Conservation (phyloP, 1,139 yeast species). For the Lodderomyces beijingensis region DNA sequence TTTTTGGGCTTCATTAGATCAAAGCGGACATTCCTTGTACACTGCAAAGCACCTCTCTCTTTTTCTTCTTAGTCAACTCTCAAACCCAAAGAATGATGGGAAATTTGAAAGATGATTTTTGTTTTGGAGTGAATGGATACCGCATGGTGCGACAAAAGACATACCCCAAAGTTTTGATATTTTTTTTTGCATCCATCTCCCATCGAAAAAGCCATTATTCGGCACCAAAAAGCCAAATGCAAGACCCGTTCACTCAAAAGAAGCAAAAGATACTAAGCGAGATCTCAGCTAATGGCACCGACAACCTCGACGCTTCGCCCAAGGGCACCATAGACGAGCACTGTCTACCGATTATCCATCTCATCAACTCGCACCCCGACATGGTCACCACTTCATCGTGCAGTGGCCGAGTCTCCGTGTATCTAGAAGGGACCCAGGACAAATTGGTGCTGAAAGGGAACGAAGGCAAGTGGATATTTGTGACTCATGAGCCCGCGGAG, state of each 20-base stretch:
- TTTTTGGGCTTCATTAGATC: background rate
- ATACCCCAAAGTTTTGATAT: no score
- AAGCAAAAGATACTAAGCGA: slow-evolving; percentile 55
- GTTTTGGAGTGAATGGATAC: no score
- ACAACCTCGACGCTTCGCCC: slow-evolving; percentile 68
- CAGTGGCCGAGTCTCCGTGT: slow-evolving; percentile 81
- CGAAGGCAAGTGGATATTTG: slow-evolving; percentile 82
- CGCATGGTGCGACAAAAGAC: no score
- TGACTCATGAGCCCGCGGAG: slow-evolving; percentile 57
- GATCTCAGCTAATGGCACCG: slow-evolving; percentile 40
- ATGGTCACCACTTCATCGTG: slow-evolving; percentile 88
- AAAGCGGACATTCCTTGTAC: no score
- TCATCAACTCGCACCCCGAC: slow-evolving; percentile 58
- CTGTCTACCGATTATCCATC: slow-evolving; percentile 65
- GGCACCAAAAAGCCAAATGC: slow-evolving; percentile 17
- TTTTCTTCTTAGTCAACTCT: no score
- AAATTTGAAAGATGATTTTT: no score
- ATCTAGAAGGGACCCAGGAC: slow-evolving; percentile 55
- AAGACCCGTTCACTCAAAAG: slow-evolving; percentile 66
- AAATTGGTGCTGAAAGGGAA: slow-evolving; percentile 80
- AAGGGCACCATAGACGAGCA: slow-evolving; percentile 75
- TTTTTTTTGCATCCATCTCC: slow-evolving; percentile 3
- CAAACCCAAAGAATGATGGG: no score
- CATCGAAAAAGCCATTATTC: background rate
- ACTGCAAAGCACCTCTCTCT: no score